A percentile compares a stretch with the other conserved stretches of the same genome.
phyloP scores from a whole-genome alignment of 2,329 filamentous ascomycete species.

The Cladosporium sp. region DNA sequence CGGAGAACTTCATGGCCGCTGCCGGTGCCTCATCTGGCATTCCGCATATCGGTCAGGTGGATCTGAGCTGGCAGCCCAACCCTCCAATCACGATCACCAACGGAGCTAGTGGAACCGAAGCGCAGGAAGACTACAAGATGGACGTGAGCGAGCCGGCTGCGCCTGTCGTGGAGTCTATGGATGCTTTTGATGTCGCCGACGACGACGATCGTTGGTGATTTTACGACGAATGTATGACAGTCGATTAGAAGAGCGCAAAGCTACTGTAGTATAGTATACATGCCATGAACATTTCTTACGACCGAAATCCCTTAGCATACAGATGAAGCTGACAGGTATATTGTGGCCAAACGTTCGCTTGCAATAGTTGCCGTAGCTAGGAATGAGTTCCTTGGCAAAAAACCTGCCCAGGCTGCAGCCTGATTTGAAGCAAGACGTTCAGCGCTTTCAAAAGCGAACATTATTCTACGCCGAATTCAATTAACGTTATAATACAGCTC shows the following conservation, averaged over 20 bases:
- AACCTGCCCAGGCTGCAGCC: not conserved
- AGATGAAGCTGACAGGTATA: not conserved
- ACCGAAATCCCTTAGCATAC: not conserved
- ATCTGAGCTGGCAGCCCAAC: conserved; percentile 59
- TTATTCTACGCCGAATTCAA: not conserved
- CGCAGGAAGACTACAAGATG: conserved; percentile 18
- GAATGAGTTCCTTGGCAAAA: not conserved
- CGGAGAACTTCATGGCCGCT: conserved; percentile 54
- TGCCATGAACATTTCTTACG: not conserved
- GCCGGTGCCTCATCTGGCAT: conserved; percentile 43
- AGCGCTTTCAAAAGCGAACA: not conserved
- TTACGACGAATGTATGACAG: conserved; percentile 7
- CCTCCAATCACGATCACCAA: conserved; percentile 9
- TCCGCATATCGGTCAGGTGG: conserved; percentile 63
- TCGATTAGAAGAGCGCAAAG: not conserved
- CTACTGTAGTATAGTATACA: conserved; percentile 4
- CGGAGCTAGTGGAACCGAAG: not conserved
- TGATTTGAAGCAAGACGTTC: not conserved
- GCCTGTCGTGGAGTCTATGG: conserved; percentile 11
- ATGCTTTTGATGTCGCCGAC: conserved; percentile 26
- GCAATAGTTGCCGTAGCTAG: not conserved
- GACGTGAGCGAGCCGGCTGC: conserved; percentile 18
- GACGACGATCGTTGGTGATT: conserved; percentile 28
- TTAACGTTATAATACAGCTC: not conserved
- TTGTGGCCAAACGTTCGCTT: not conserved